Evolutionary conservation across 1,284 basidiomycete genomes (phyloP).

Genomic region (Microbotryum intermedium): DNA sequence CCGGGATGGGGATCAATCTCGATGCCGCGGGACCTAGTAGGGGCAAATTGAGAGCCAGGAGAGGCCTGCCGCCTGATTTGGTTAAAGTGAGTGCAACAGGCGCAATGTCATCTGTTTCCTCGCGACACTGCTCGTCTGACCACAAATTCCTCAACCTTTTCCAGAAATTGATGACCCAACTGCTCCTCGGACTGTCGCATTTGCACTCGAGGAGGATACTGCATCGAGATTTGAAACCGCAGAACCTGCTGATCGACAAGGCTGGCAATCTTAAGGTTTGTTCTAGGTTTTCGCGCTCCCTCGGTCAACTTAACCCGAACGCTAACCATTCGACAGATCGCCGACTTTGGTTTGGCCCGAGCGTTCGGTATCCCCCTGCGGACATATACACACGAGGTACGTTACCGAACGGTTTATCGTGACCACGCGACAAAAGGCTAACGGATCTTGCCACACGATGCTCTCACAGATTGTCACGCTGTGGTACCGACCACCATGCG

Average conservation of each 20-base stretch:
- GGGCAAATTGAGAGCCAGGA: constrained; percentile 15
- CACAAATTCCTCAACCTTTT: not conserved
- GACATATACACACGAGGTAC: constrained; percentile 94
- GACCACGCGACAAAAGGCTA: not conserved
- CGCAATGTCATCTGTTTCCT: not conserved
- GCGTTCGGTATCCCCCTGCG: constrained; percentile 97
- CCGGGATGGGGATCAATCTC: constrained; percentile 56
- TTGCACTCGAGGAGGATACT: constrained; percentile 94
- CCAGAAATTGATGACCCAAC: constrained; percentile 78
- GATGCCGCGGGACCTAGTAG: not conserved
- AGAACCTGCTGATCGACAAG: constrained; percentile 91
- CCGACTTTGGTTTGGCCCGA: constrained; percentile 91
- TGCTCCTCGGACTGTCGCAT: constrained; percentile 79
- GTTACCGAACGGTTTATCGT: constrained; percentile 29
- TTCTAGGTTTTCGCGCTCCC: not conserved
- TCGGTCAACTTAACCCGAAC: not conserved
- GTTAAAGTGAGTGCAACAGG: constrained; percentile 18
- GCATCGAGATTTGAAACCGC: constrained; percentile 94
- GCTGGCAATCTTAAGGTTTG: constrained; percentile 68
- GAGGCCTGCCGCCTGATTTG: constrained; percentile 20
- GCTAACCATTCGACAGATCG: constrained; percentile 46
- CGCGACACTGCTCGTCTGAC: not conserved
- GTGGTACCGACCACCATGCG: constrained; percentile 97
- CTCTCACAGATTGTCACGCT: constrained; percentile 78
- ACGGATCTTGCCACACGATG: not conserved